Evolutionary conservation across 2,329 filamentous ascomycete genomes (phyloP).

Genomic region (Xenosphaeropsis pyriputrescens): DNA sequence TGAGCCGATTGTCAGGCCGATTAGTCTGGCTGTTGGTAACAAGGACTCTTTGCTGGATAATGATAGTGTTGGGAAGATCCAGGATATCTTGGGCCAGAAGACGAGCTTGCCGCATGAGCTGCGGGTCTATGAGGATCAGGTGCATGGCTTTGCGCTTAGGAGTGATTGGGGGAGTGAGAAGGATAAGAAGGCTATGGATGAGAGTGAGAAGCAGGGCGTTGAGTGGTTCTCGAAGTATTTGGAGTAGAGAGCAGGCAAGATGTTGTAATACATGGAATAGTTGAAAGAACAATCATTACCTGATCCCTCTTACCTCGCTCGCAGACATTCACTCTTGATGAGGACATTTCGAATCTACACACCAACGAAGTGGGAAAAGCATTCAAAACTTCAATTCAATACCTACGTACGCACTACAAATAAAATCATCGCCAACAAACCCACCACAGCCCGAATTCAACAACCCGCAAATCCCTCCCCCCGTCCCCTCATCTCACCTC

Average conservation of each 20-base stretch:
- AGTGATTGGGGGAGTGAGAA: constrained; percentile 26
- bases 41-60: constrained; percentile 25
- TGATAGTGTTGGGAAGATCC: constrained; percentile 22
- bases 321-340: too few relatives aligned
- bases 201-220: constrained; percentile 24
- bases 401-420: too few relatives aligned
- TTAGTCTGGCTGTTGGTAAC: constrained; percentile 24
- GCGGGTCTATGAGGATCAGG: constrained; percentile 25
- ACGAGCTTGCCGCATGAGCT: constrained; percentile 21
- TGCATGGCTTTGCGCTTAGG: constrained; percentile 27
- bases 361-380: too few relatives aligned
- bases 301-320: too few relatives aligned
- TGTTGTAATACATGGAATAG: too few relatives aligned
- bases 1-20: constrained; percentile 21
- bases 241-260: constrained; percentile 5
- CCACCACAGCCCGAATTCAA: too few relatives aligned
- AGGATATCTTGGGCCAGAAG: constrained; percentile 24
- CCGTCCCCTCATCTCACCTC: too few relatives aligned
- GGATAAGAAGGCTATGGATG: constrained; percentile 30
- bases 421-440: too few relatives aligned
- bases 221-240: constrained; percentile 23
- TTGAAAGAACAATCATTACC: too few relatives aligned
- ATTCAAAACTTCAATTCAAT: too few relatives aligned
- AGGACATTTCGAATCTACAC: too few relatives aligned
- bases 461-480: too few relatives aligned